These are phyloP conservation scores for Streptanthus diversifolius DNA, from an alignment of 345 rosid genomes.

Conservation along the genomic window DNA sequence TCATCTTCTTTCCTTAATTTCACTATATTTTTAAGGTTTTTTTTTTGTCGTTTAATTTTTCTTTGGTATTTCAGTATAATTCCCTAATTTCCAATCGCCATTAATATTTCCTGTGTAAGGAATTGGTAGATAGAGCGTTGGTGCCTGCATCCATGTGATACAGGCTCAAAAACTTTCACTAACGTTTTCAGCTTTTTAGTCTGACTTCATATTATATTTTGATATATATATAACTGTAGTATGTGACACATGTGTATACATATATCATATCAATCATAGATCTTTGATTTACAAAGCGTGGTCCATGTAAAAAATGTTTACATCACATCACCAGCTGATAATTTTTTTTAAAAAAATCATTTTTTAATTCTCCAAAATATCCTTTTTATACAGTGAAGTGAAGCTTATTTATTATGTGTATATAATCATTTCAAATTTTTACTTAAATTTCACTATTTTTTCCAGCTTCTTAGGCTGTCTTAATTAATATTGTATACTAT, in stretches of 20 bases:
- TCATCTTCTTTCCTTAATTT: constrained; percentile 13
- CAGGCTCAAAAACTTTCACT: constrained; percentile 24
- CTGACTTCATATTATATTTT: constrained; percentile 29
- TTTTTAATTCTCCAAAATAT: neutral
- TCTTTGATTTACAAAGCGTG: constrained; percentile 31
- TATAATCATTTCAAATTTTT: neutral
- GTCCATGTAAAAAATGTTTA: constrained; percentile 37
- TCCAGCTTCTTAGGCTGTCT: neutral
- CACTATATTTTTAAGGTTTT: neutral
- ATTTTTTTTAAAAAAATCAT: neutral
- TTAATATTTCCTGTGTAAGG: constrained; percentile 21
- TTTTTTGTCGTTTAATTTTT: neutral
- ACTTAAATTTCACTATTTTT: neutral
- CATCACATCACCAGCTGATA: constrained; percentile 31
- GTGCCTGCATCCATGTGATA: constrained; percentile 20
- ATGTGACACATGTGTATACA: constrained; percentile 21
- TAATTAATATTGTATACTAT: neutral
- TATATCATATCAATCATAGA: constrained; percentile 36
- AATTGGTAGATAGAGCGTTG: constrained; percentile 23
- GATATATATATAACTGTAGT: constrained; percentile 11
- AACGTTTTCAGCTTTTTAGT: constrained; percentile 18
- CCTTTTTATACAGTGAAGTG: constrained; percentile 13
- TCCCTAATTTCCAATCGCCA: constrained; percentile 1
- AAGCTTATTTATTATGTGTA: neutral
- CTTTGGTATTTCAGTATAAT: neutral